These are phyloP conservation scores for Linum trigynum DNA, from an alignment of 345 rosid species.

Conservation along the genomic window DNA sequence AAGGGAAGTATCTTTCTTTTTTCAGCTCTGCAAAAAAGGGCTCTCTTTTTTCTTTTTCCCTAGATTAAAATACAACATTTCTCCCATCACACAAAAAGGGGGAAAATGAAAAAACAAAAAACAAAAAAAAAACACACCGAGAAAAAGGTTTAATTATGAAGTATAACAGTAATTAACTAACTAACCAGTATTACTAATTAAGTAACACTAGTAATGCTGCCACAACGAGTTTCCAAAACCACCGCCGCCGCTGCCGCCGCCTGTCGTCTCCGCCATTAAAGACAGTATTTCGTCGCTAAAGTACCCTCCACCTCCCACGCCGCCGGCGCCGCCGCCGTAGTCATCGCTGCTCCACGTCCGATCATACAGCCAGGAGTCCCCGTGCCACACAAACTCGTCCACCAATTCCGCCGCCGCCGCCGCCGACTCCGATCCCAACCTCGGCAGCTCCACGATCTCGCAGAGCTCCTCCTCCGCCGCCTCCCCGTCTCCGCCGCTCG, in stretches of 20 bases:
- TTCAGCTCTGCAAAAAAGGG: no score
- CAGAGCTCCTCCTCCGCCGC: neutral
- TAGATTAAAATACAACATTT: no score
- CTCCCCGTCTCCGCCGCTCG: neutral
- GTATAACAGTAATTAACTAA: neutral
- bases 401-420: neutral
- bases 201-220: neutral
- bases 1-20: no score
- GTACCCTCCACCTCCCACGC: neutral
- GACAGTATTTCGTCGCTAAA: neutral
- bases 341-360: neutral
- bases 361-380: neutral
- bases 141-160: no score
- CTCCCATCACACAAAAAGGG: no score
- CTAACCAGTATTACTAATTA: no score
- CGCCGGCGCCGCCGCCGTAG: neutral
- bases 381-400: neutral
- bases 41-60: no score
- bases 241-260: neutral
- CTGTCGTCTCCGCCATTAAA: neutral
- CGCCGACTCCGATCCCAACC: neutral
- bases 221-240: neutral
- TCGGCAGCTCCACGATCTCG: neutral
- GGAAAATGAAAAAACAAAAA: no score
- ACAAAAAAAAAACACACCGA: no score